phyloP scores from a whole-genome alignment of 495 filamentous ascomycete species.

The Staphylotrichum tortipilum region DNA sequence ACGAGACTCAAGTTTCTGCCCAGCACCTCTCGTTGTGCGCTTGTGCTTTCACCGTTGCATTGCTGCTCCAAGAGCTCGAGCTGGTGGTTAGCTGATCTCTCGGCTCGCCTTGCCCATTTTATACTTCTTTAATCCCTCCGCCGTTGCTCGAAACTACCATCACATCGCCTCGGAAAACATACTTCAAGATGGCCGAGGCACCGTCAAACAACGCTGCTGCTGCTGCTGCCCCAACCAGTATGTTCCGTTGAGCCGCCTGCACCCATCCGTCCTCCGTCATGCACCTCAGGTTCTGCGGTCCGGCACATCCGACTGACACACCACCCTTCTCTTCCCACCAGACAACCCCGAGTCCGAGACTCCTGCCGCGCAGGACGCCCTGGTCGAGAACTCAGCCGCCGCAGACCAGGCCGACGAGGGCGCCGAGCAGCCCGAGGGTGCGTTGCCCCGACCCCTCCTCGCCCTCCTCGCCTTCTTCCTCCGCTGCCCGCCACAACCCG shows the following conservation, averaged over 20 bases:
- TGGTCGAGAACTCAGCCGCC: slow-evolving; percentile 8
- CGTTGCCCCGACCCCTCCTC: too few species aligned
- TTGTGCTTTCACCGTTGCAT: too few species aligned
- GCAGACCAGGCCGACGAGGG: slow-evolving; percentile 15
- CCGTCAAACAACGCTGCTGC: slow-evolving; percentile 2
- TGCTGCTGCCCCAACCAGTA: slow-evolving; percentile 10
- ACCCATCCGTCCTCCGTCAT: background rate
- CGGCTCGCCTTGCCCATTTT: slow-evolving; percentile 4
- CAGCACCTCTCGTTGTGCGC: too few species aligned
- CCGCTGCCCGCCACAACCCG: background rate
- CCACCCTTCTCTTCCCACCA: background rate
- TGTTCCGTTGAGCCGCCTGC: background rate
- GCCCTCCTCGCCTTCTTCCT: too few species aligned
- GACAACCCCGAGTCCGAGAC: slow-evolving; percentile 16
- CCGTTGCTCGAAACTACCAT: background rate
- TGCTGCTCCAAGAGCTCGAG: slow-evolving; percentile 9
- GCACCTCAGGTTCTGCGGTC: background rate
- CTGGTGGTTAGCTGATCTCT: too few species aligned
- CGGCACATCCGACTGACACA: slow-evolving; percentile 11
- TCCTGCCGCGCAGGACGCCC: slow-evolving; percentile 9
- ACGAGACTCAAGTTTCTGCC: too few species aligned
- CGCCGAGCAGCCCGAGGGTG: slow-evolving; percentile 19
- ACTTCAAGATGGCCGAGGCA: slow-evolving; percentile 12
- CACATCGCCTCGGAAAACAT: slow-evolving; percentile 1
- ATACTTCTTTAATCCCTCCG: slow-evolving; percentile 8